phyloP scores from a whole-genome alignment of 2,329 filamentous ascomycete genomes.

The Colletotrichum zoysiae region DNA sequence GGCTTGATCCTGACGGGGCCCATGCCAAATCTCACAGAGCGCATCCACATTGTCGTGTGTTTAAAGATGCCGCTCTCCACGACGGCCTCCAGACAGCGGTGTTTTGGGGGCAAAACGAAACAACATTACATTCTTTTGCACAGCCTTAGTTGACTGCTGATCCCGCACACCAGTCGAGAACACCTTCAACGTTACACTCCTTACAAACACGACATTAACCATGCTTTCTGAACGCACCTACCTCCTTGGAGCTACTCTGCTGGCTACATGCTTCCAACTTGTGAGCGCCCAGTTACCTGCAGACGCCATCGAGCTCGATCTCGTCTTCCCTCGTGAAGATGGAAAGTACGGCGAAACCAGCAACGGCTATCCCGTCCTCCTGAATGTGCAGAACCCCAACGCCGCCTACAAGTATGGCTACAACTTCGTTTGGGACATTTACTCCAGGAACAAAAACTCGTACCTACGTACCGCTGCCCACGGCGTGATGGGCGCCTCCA shows the following conservation, averaged over 20 bases:
- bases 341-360: conserved; percentile 37
- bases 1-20: conserved; percentile 26
- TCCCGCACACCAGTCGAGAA: conserved; percentile 14
- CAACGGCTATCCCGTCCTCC: conserved; percentile 38
- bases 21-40: neutral
- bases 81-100: conserved; percentile 12
- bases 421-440: conserved; percentile 40
- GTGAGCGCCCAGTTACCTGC: conserved; percentile 36
- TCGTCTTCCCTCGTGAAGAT: conserved; percentile 39
- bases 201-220: conserved; percentile 1
- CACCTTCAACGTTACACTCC: conserved; percentile 22
- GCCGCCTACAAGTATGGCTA: conserved; percentile 41
- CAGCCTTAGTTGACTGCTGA: conserved; percentile 23
- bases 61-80: conserved; percentile 31
- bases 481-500: conserved; percentile 29
- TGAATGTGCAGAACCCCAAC: conserved; percentile 39
- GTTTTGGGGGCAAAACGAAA: conserved; percentile 18
- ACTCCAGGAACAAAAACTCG: conserved; percentile 35
- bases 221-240: conserved; percentile 31
- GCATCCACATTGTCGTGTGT: conserved; percentile 8
- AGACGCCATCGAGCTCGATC: conserved; percentile 40
- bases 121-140: neutral
- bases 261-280: conserved; percentile 22
- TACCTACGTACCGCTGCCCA: conserved; percentile 39
- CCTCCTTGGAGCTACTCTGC: conserved; percentile 29